Percentiles rank a stretch among this genome's conserved stretches.
Conservation (phyloP, 371 early-diverging fungal genomes). For the Umbelopsis sp. region DNA sequence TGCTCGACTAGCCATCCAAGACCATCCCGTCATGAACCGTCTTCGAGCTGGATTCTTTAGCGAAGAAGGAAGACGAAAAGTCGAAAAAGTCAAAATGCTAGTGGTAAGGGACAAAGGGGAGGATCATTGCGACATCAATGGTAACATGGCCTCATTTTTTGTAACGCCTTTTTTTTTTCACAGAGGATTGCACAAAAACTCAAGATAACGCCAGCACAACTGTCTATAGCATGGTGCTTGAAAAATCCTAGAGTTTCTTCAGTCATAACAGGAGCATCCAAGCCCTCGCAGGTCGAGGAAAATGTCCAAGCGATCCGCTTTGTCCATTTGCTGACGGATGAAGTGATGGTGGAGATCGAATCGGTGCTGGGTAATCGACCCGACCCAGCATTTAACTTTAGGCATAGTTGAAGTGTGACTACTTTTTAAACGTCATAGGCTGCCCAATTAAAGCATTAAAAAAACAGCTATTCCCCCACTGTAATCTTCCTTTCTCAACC, state of each 20-base stretch:
- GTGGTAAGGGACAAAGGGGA: constrained; percentile 36
- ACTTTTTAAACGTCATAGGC: constrained; percentile 5
- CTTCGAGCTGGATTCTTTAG: constrained; percentile 62
- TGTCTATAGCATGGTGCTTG: constrained; percentile 85
- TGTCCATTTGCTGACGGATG: constrained; percentile 66
- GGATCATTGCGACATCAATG: too few species aligned
- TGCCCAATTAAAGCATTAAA: not conserved
- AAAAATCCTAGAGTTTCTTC: constrained; percentile 63
- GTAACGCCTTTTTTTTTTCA: not conserved
- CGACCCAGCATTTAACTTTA: constrained; percentile 62
- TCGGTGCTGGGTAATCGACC: constrained; percentile 76
- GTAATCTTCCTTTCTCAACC: constrained; percentile 6
- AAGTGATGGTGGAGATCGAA: constrained; percentile 69
- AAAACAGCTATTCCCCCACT: not conserved
- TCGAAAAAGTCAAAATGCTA: constrained; percentile 55
- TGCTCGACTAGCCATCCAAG: constrained; percentile 69
- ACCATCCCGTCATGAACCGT: constrained; percentile 66
- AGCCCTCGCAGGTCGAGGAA: constrained; percentile 74
- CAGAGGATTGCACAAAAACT: constrained; percentile 68
- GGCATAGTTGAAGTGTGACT: constrained; percentile 24
- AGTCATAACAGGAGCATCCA: constrained; percentile 75
- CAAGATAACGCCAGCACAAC: constrained; percentile 72
- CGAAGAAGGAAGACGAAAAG: constrained; percentile 62
- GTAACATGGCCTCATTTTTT: too few species aligned
- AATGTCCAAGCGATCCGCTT: constrained; percentile 70